Evolutionary conservation across 768 basidiomycete genomes (phyloP), one percentile per base, ranked within the genome.

Genomic region (Tricholoma matsutake): DNA sequence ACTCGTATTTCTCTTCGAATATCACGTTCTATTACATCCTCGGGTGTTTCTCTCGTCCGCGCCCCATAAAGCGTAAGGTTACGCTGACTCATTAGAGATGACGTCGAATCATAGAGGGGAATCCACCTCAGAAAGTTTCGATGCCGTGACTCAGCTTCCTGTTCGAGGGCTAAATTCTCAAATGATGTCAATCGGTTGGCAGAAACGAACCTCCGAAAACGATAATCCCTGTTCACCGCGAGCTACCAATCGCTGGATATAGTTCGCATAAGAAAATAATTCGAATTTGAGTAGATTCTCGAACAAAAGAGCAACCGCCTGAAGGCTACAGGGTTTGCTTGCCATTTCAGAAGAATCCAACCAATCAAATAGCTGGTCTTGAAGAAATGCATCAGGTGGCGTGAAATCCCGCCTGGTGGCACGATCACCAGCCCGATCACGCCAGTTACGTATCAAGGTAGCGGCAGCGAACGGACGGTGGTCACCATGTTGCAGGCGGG

Each of bases 321-420:
- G 75, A 3, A 90, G 75, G 65, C 86, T 89, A 6, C 72, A 73
- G 13, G 70, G 59, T 31, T 91, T 83, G 1, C 78, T 82, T 3
- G 87, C 87, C 16, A 84, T 81, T 6, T 85, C 82, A 9, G 82
- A 87, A 1, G 77, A 76, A 67, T 94, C 89, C 28, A 94, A 73
- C 92, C 92, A 94, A 55, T 89, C 85, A 65, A 94, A 92, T 9
- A 94, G 73, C 61, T 85, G 79, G 63, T 92, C 88, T 63, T 94
- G 92, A 6, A 94, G 73, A 58, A 85, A 81, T 58, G 83, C 82
- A 62, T 82, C 80, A 2, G 87, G 87, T 18, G 83, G 80, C 14
- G 79, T 75, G n/a, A 80, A 74, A 58, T 87, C 84, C 14, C 88
- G 81, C 31, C 88, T 80, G 57, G 81, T 79, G 6, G 88, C 87